These are phyloP conservation scores for Nepenthes gracilis DNA, from an alignment of 148 eudicot genomes.

Conservation along the genomic window DNA sequence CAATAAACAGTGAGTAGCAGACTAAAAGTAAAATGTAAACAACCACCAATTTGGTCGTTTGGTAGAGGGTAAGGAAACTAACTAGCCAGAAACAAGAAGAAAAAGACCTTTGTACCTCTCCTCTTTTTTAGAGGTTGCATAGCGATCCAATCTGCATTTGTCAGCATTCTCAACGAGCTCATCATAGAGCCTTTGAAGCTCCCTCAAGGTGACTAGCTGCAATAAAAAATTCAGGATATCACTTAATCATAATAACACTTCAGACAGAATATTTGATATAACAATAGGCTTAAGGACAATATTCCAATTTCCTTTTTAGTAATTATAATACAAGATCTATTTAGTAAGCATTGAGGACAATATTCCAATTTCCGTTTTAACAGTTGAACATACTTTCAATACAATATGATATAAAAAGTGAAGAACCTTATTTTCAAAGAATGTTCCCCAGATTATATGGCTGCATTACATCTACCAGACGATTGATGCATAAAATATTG, in stretches of 20 bases:
- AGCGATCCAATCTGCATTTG: conserved; percentile 74
- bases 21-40: background rate
- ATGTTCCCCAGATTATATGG: too few species aligned
- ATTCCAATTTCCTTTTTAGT: too few species aligned
- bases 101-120: conserved; percentile 34
- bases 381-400: too few species aligned
- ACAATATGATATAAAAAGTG: too few species aligned
- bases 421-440: too few species aligned
- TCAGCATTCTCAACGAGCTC: conserved; percentile 72
- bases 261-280: background rate
- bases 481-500: too few species aligned
- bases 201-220: conserved; percentile 69
- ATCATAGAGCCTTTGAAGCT: conserved; percentile 83
- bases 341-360: too few species aligned
- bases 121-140: conserved; percentile 56
- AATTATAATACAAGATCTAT: background rate
- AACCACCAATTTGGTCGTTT: background rate
- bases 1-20: background rate
- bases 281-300: background rate
- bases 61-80: background rate
- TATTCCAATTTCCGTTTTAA: too few species aligned
- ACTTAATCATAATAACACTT: conserved; percentile 2
- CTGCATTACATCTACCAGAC: too few species aligned
- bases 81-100: background rate
- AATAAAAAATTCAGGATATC: conserved; percentile 10